These are phyloP conservation scores for Phyllosticta citrichinensis DNA, from an alignment of 2,329 filamentous ascomycete genomes.

Conservation along the genomic window DNA sequence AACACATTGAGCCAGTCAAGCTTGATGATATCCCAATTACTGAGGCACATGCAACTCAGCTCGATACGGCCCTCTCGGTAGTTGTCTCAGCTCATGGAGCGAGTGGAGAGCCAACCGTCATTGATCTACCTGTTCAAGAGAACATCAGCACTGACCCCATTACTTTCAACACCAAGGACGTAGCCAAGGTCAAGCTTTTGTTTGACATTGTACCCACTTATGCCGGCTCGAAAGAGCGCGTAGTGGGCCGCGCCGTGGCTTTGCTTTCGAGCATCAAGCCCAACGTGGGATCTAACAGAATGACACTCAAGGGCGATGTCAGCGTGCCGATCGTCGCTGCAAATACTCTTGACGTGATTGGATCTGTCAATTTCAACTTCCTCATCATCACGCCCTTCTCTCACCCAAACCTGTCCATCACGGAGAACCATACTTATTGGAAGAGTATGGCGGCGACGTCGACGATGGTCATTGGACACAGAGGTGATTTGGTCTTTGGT, in stretches of 20 bases:
- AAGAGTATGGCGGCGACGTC: conserved; percentile 81
- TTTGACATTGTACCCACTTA: conserved; percentile 97
- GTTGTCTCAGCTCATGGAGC: conserved; percentile 82
- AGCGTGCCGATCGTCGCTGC: conserved; percentile 83
- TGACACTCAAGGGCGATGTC: conserved; percentile 84
- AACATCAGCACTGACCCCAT: conserved; percentile 91
- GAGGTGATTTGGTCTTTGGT: conserved; percentile 30
- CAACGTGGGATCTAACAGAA: conserved; percentile 72
- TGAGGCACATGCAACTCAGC: conserved; percentile 81
- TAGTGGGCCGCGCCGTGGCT: conserved; percentile 82
- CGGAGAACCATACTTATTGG: conserved; percentile 90
- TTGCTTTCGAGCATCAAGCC: conserved; percentile 79
- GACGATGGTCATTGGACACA: conserved; percentile 70
- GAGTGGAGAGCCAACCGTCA: conserved; percentile 73
- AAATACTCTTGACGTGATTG: conserved; percentile 78
- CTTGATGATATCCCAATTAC: conserved; percentile 80
- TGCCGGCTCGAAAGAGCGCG: conserved; percentile 67
- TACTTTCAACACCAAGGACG: conserved; percentile 71
- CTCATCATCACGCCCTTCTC: conserved; percentile 87
- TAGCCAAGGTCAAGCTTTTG: conserved; percentile 71
- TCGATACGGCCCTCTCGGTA: conserved; percentile 87
- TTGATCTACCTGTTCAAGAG: conserved; percentile 88
- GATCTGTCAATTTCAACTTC: conserved; percentile 94
- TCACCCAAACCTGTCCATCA: conserved; percentile 89
- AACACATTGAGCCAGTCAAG: conserved; percentile 67